A percentile compares a stretch with the other conserved stretches of the same genome.
Evolutionary conservation across 805 yeast species (phyloP).

Genomic region (Candida dajiaensis): DNA sequence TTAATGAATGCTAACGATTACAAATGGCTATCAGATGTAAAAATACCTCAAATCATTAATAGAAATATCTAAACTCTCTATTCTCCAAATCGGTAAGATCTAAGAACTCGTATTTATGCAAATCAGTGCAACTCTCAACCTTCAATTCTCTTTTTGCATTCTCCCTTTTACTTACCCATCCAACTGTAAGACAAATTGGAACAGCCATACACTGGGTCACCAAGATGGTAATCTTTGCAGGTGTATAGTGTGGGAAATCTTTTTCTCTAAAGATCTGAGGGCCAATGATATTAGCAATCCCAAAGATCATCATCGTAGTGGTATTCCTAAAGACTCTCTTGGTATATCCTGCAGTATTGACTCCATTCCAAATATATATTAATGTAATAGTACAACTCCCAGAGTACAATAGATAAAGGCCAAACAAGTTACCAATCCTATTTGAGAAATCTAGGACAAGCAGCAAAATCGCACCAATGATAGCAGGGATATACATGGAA

Average conservation of each 20-base stretch:
- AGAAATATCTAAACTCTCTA: constrained; percentile 6
- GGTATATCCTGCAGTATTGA: constrained; percentile 55
- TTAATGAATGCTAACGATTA: neutral
- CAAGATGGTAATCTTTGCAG: constrained; percentile 54
- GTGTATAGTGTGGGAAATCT: constrained; percentile 44
- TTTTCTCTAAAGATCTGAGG: constrained; percentile 51
- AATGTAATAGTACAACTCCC: constrained; percentile 50
- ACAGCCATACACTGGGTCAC: constrained; percentile 42
- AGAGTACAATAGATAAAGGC: constrained; percentile 43
- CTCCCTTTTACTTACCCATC: constrained; percentile 37
- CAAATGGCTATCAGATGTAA: too few species aligned
- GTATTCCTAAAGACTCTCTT: constrained; percentile 47
- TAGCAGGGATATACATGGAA: constrained; percentile 40
- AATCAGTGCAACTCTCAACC: neutral
- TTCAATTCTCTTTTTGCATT: constrained; percentile 39
- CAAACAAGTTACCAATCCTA: constrained; percentile 39
- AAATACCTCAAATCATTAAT: neutral
- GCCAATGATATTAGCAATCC: constrained; percentile 42
- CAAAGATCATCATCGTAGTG: constrained; percentile 46
- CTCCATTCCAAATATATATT: constrained; percentile 50
- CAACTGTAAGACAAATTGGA: constrained; percentile 34
- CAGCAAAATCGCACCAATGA: constrained; percentile 44
- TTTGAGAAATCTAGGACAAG: constrained; percentile 28
- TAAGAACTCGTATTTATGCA: constrained; percentile 3
- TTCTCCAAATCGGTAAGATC: constrained; percentile 7